Conservation (phyloP, 495 filamentous ascomycete species). For the Oleoguttula mirabilis region DNA sequence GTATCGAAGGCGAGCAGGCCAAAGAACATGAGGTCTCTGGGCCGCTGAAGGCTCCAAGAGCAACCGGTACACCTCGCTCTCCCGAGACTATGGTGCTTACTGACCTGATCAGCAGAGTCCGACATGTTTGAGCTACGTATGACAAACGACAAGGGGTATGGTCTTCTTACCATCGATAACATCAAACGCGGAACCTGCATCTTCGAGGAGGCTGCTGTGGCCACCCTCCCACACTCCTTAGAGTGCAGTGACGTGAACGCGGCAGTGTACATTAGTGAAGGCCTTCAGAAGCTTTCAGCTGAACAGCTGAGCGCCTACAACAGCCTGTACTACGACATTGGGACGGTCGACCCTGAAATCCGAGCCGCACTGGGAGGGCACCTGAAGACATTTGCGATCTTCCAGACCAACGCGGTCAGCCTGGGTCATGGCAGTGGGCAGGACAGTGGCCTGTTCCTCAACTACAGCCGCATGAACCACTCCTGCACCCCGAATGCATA, state of each 20-base stretch:
- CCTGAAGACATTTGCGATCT: constrained; percentile 20
- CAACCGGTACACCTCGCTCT: no score
- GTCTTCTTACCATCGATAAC: constrained; percentile 6
- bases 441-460: constrained; percentile 21
- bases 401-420: constrained; percentile 23
- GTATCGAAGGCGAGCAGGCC: no score
- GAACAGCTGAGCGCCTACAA: constrained; percentile 17
- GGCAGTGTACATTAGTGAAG: constrained; percentile 19
- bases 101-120: no score
- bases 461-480: constrained; percentile 25
- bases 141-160: constrained; percentile 14
- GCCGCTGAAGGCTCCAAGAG: no score
- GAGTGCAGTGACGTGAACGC: constrained; percentile 7
- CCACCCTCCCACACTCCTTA: constrained; percentile 47
- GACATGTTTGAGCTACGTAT: no score
- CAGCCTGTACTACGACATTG: constrained; percentile 18
- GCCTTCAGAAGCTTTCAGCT: constrained; percentile 16
- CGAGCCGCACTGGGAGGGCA: constrained; percentile 10
- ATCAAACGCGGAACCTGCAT: constrained; percentile 32
- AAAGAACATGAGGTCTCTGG: no score
- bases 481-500: constrained; percentile 27
- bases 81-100: no score
- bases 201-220: constrained; percentile 53
- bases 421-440: constrained; percentile 6
- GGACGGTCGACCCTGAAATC: constrained; percentile 14